Evolutionary conservation across 2,329 filamentous ascomycete species (phyloP).

Genomic region (Pseudogymnoascus sp.): DNA sequence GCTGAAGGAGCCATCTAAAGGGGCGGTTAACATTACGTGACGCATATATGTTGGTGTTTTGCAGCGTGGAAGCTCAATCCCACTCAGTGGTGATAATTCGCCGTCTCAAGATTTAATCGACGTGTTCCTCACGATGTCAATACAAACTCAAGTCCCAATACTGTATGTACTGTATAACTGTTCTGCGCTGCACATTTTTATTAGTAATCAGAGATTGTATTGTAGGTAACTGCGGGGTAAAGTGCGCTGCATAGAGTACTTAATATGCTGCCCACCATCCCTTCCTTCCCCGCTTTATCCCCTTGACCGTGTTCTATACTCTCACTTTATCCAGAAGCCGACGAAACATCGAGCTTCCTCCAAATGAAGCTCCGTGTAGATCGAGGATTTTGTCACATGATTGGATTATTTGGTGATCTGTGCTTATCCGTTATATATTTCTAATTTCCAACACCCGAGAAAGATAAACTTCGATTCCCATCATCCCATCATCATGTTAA

Average conservation of each 20-base stretch:
- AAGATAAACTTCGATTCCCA: neutral
- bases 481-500: neutral
- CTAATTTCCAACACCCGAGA: neutral
- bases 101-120: neutral
- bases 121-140: neutral
- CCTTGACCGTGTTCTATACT: neutral
- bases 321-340: neutral
- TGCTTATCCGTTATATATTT: conserved; percentile 1
- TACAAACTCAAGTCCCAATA: neutral
- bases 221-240: neutral
- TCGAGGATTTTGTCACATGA: neutral
- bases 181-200: neutral
- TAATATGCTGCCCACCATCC: neutral
- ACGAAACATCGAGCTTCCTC: neutral
- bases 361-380: neutral
- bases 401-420: neutral
- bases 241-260: neutral
- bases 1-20: neutral
- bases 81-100: neutral
- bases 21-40: neutral
- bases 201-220: neutral
- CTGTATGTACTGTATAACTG: neutral
- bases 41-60: neutral
- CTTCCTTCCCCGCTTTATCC: neutral
- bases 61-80: neutral